These are phyloP conservation scores for Fusarium staphyleae DNA, from an alignment of 2,329 filamentous ascomycete genomes.

Conservation along the genomic window DNA sequence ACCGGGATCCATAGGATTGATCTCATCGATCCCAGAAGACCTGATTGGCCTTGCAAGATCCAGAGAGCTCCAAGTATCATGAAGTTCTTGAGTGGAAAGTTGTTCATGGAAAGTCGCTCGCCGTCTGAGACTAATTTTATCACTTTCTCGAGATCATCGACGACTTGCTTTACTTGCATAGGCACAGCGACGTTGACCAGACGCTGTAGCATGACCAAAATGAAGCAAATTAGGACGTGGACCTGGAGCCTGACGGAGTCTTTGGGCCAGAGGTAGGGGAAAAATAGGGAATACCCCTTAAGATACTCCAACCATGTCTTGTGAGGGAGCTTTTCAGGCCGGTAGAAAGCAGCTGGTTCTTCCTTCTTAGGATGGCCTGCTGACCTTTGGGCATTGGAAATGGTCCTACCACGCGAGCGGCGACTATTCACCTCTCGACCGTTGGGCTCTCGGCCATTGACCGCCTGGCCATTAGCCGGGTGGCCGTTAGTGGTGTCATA, in stretches of 20 bases:
- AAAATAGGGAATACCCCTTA: constrained; percentile 89
- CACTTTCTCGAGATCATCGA: constrained; percentile 68
- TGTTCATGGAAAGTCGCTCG: constrained; percentile 44
- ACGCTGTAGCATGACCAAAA: constrained; percentile 80
- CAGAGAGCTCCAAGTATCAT: constrained; percentile 68
- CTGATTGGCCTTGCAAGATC: constrained; percentile 88
- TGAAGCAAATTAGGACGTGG: constrained; percentile 82
- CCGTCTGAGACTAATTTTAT: constrained; percentile 57
- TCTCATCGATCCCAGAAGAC: constrained; percentile 81
- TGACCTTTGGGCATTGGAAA: constrained; percentile 50
- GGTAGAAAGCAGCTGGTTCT: constrained; percentile 81
- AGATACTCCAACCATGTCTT: constrained; percentile 97
- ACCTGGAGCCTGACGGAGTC: constrained; percentile 77
- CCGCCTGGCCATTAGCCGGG: constrained; percentile 33
- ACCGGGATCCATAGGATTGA: constrained; percentile 95
- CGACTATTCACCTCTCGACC: constrained; percentile 40
- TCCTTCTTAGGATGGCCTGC: constrained; percentile 54
- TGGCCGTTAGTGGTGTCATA: constrained; percentile 47
- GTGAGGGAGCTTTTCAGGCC: constrained; percentile 83
- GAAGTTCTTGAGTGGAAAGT: constrained; percentile 48
- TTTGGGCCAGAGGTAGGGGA: constrained; percentile 95
- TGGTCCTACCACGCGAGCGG: constrained; percentile 47
- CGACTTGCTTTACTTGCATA: constrained; percentile 79
- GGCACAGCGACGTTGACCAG: constrained; percentile 88
- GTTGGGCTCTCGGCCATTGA: constrained; percentile 28